Conservation (phyloP, 805 yeast genomes). For the Wickerhamomyces mucosus region DNA sequence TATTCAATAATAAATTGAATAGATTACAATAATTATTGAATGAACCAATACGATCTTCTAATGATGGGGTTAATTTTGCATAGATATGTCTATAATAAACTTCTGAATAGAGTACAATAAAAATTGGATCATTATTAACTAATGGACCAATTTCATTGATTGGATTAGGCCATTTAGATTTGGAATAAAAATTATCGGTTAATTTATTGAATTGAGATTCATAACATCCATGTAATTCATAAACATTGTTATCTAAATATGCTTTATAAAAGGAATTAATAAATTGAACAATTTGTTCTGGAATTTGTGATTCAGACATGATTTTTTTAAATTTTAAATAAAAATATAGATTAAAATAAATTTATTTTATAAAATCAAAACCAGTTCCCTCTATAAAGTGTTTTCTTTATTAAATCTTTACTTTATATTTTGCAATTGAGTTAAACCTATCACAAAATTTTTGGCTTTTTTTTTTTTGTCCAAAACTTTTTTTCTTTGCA, state of each 20-base stretch:
- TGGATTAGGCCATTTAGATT: slow-evolving; percentile 38
- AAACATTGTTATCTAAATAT: slow-evolving; percentile 32
- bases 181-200: slow-evolving; percentile 34
- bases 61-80: slow-evolving; percentile 31
- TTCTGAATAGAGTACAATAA: slow-evolving; percentile 37
- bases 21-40: slow-evolving; percentile 40
- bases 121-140: slow-evolving; percentile 35
- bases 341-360: neutral
- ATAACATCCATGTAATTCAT: slow-evolving; percentile 34
- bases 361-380: too few relatives aligned
- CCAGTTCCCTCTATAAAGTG: too few relatives aligned
- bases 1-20: slow-evolving; percentile 35
- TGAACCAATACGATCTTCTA: slow-evolving; percentile 36
- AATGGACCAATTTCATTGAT: slow-evolving; percentile 30
- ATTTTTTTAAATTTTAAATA: neutral
- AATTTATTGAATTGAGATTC: slow-evolving; percentile 35
- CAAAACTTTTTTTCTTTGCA: too few relatives aligned
- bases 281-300: slow-evolving; percentile 34
- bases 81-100: slow-evolving; percentile 41
- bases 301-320: slow-evolving; percentile 20
- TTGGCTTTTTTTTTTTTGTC: too few relatives aligned
- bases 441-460: too few relatives aligned
- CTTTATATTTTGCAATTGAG: too few relatives aligned
- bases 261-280: slow-evolving; percentile 33
- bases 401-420: too few relatives aligned